Evolutionary conservation across 108 stramenopile species (phyloP).

Genomic region (Nitzschia sp.): DNA sequence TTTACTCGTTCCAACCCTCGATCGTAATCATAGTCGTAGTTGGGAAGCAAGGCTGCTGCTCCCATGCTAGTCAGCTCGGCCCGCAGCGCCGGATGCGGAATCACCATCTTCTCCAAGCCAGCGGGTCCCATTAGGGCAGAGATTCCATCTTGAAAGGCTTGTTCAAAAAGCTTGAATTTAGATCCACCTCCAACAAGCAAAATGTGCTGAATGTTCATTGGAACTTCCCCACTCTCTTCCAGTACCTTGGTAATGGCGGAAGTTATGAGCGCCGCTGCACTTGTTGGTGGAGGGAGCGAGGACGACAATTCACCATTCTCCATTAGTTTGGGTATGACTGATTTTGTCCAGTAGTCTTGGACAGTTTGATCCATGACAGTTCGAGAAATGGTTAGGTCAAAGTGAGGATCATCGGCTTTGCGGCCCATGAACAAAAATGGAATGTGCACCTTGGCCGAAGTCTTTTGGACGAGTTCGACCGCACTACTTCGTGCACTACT

Average conservation of each 20-base stretch:
- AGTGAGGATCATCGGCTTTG: slow-evolving; percentile 44
- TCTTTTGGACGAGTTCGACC: slow-evolving; percentile 62
- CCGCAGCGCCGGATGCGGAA: slow-evolving; percentile 31
- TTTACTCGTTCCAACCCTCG: slow-evolving; percentile 36
- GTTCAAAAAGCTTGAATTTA: slow-evolving; percentile 44
- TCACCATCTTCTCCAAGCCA: slow-evolving; percentile 17
- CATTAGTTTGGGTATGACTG: slow-evolving; percentile 31
- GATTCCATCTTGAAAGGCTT: slow-evolving; percentile 30
- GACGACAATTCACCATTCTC: slow-evolving; percentile 40
- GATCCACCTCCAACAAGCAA: slow-evolving; percentile 73
- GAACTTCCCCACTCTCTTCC: slow-evolving; percentile 51
- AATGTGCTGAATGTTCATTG: slow-evolving; percentile 50
- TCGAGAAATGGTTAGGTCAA: slow-evolving; percentile 63
- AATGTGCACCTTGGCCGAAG: slow-evolving; percentile 62
- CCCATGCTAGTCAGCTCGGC: slow-evolving; percentile 52
- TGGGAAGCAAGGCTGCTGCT: slow-evolving; percentile 44
- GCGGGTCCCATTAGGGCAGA: slow-evolving; percentile 29
- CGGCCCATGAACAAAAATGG: slow-evolving; percentile 71
- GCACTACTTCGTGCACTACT: slow-evolving; percentile 39
- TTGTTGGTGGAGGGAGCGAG: slow-evolving; percentile 61
- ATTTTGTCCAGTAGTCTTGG: slow-evolving; percentile 33
- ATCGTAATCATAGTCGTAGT: slow-evolving; percentile 41
- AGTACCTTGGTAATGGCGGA: slow-evolving; percentile 61
- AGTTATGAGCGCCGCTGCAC: slow-evolving; percentile 50
- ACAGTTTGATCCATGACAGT: slow-evolving; percentile 61